Conservation (phyloP, 1,284 basidiomycete species). For the Chiua sp. region DNA sequence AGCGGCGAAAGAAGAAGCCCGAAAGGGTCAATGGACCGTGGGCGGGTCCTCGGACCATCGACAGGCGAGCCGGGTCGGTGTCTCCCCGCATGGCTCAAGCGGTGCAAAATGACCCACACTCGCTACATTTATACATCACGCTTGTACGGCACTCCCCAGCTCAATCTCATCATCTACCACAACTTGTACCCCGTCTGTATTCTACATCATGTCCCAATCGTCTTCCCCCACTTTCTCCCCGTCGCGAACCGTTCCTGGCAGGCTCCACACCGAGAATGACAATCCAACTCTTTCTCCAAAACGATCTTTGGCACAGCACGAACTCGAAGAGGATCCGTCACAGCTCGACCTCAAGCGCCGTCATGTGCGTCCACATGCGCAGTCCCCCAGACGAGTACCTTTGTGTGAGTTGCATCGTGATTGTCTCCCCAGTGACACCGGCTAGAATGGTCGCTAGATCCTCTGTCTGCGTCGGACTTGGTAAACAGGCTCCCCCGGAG, state of each 20-base stretch:
- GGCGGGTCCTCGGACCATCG: constrained; percentile 6
- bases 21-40: background rate
- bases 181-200: constrained; percentile 9
- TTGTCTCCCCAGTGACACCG: background rate
- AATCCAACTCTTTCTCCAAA: constrained; percentile 25
- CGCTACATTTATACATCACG: constrained; percentile 32
- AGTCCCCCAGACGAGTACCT: constrained; percentile 21
- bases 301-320: constrained; percentile 25
- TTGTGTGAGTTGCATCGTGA: constrained; percentile 35
- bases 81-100: constrained; percentile 17
- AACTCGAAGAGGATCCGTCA: constrained; percentile 19
- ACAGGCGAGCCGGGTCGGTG: constrained; percentile 5
- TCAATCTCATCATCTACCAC: constrained; percentile 22
- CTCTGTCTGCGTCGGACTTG: constrained; percentile 27
- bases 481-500: constrained; percentile 20
- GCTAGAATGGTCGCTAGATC: constrained; percentile 26
- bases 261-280: constrained; percentile 14
- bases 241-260: constrained; percentile 3
- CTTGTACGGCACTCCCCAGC: constrained; percentile 4
- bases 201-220: constrained; percentile 30
- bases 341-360: constrained; percentile 25
- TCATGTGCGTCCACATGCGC: constrained; percentile 15
- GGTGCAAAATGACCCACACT: constrained; percentile 29
- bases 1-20: background rate
- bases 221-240: constrained; percentile 8